Evolutionary conservation across 805 yeast genomes (phyloP).

Genomic region (Candida namnaoensis): DNA sequence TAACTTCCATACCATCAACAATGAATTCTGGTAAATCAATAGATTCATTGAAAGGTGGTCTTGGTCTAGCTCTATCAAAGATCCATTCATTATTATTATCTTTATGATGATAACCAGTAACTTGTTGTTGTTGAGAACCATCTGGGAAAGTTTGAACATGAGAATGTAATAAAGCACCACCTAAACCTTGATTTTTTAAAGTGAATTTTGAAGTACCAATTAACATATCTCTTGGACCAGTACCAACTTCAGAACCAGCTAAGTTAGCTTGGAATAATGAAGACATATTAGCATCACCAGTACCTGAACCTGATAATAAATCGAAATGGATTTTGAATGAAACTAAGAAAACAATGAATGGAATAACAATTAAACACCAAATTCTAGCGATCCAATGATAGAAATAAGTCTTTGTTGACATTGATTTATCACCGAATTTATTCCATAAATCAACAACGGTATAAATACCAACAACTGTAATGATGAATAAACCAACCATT

Average conservation of each 20-base stretch:
- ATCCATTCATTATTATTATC: constrained; percentile 68
- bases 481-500: constrained; percentile 94
- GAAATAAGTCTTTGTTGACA: constrained; percentile 40
- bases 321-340: constrained; percentile 73
- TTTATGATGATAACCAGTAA: constrained; percentile 71
- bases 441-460: constrained; percentile 85
- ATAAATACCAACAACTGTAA: constrained; percentile 81
- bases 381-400: constrained; percentile 64
- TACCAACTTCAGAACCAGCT: constrained; percentile 51
- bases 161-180: constrained; percentile 70
- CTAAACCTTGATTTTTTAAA: constrained; percentile 56
- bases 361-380: constrained; percentile 54
- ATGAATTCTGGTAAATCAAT: constrained; percentile 23
- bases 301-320: constrained; percentile 62
- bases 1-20: constrained; percentile 49
- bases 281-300: constrained; percentile 77
- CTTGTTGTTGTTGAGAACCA: constrained; percentile 72
- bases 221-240: constrained; percentile 61
- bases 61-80: constrained; percentile 42
- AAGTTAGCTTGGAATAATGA: constrained; percentile 77
- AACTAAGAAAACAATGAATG: constrained; percentile 51
- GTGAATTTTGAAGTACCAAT: constrained; percentile 41
- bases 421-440: constrained; percentile 59
- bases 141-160: constrained; percentile 66
- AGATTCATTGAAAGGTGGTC: constrained; percentile 22